Base-by-base conservation (phyloP, 2,329 filamentous ascomycete genomes). In the Lecanicillium sp. region DNA sequence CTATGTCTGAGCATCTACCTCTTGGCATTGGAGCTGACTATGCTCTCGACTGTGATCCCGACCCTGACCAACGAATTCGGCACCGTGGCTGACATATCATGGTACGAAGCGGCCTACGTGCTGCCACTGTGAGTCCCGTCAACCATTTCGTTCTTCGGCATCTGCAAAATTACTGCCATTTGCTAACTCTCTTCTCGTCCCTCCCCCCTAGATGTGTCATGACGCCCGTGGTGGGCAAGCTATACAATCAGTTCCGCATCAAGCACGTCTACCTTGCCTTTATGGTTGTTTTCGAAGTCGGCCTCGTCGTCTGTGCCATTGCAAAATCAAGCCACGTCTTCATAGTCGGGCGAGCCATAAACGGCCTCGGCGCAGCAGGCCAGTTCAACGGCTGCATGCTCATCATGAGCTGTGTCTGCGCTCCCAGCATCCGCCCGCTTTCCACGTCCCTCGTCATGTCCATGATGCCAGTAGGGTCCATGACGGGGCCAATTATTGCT, bases 81-180 rank as follows among this genome's bases (percentile, higher is more conserved):
- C 9, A 43, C 38, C 5, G 28, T 43, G 2, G 20, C 35, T 16
- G 38, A 43, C 35, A 36, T 43, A 13, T 41, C 38, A 2, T 43
- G 42, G 42, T 43, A 43, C 35, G 42, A 43, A 20, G 12, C 42
- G 7, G 34, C 42, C 2, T 43, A 43, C 14, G 42, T 43, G 8
- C 8, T 43, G 4, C 15, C 38, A 20, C 27, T 43, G 42, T 43
- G 17, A 35, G 33, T 36, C 25, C n/a, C 22, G 22, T 25, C 22
- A 27, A 27, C 5, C 16, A 9, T 8, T 16, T 33, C 30, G 15
- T 17, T 16, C 4, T 9, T 33, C 18, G 25, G 14, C n/a, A 8
- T 22, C 16, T 31, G 14, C 22, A 25, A 11, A 25, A 25, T 25
- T 25, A 25, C 22, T 7, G 6, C 22, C 22, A 7, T 25, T 25